These are phyloP conservation scores for Gelatoporia subvermispora DNA, from an alignment of 768 basidiomycete species.

Conservation along the genomic window DNA sequence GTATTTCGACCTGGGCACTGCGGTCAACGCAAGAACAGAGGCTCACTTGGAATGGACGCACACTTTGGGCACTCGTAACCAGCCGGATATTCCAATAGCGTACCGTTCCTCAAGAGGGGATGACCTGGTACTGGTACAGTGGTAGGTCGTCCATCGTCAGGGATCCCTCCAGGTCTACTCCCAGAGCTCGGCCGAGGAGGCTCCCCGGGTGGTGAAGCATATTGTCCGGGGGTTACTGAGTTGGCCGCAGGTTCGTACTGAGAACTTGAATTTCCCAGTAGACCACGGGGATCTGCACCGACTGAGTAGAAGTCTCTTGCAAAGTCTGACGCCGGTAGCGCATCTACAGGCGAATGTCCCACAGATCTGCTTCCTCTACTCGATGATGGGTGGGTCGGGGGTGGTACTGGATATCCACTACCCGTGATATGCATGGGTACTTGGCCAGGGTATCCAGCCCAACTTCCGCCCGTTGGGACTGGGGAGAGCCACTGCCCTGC, in stretches of 20 bases:
- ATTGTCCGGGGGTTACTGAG: conserved; percentile 10
- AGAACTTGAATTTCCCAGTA: conserved; percentile 11
- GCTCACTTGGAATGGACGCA: conserved; percentile 25
- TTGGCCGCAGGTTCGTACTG: conserved; percentile 1
- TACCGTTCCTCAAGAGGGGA: conserved; percentile 57
- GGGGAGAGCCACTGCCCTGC: conserved; percentile 13
- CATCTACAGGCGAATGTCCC: conserved; percentile 8
- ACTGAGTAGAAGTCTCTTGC: conserved; percentile 60
- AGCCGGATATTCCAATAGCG: conserved; percentile 66
- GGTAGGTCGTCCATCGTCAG: conserved; percentile 62
- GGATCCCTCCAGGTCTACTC: conserved; percentile 8
- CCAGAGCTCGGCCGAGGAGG: conserved; percentile 9
- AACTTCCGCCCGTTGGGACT: conserved; percentile 5
- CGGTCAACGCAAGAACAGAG: not conserved
- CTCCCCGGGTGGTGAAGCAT: conserved; percentile 27
- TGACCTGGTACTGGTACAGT: conserved; percentile 58
- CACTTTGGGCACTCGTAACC: conserved; percentile 65
- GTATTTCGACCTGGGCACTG: conserved; percentile 57
- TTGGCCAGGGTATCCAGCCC: conserved; percentile 9
- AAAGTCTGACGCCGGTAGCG: conserved; percentile 42
- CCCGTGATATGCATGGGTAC: conserved; percentile 1
- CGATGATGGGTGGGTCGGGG: conserved; percentile 9
- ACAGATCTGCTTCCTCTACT: conserved; percentile 15
- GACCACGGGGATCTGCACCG: conserved; percentile 25
- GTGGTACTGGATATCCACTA: not conserved